These are phyloP conservation scores for Pelargonium citronellum DNA, from an alignment of 441 rosid species.

Conservation along the genomic window DNA sequence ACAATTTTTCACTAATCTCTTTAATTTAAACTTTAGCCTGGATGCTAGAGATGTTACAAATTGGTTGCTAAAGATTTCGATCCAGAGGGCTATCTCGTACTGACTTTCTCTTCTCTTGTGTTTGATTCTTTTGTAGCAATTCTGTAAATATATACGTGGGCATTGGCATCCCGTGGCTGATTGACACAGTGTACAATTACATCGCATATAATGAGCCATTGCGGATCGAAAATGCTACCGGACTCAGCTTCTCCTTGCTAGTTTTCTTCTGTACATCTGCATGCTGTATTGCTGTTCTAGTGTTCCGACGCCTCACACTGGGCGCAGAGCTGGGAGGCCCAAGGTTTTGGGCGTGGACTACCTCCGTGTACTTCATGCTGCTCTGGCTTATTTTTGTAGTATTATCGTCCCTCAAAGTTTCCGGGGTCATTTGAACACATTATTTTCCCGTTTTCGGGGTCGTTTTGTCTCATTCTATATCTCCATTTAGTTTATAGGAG, in stretches of 20 bases:
- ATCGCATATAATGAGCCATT: constrained; percentile 55
- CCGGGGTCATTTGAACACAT: constrained; percentile 43
- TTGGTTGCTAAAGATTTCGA: no score
- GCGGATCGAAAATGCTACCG: constrained; percentile 51
- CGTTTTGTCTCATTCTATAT: no score
- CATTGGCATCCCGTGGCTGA: constrained; percentile 85
- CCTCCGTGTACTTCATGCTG: constrained; percentile 56
- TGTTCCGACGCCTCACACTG: constrained; percentile 56
- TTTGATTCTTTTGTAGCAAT: constrained; percentile 43
- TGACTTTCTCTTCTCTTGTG: no score
- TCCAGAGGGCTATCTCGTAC: no score
- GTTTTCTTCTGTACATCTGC: constrained; percentile 74
- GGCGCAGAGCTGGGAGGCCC: constrained; percentile 97
- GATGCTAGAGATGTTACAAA: no score
- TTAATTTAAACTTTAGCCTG: no score
- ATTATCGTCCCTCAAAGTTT: constrained; percentile 65
- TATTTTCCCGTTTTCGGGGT: background rate
- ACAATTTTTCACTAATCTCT: no score
- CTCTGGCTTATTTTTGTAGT: constrained; percentile 76
- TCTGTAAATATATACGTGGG: constrained; percentile 86
- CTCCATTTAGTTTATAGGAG: no score
- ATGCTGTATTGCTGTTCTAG: constrained; percentile 71
- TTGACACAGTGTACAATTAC: constrained; percentile 72
- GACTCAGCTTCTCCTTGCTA: constrained; percentile 75
- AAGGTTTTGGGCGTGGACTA: constrained; percentile 80